A percentile compares a stretch with the other conserved stretches of the same genome.
Evolutionary conservation across 495 filamentous ascomycete species (phyloP).

Genomic region (Thozetella sp.): DNA sequence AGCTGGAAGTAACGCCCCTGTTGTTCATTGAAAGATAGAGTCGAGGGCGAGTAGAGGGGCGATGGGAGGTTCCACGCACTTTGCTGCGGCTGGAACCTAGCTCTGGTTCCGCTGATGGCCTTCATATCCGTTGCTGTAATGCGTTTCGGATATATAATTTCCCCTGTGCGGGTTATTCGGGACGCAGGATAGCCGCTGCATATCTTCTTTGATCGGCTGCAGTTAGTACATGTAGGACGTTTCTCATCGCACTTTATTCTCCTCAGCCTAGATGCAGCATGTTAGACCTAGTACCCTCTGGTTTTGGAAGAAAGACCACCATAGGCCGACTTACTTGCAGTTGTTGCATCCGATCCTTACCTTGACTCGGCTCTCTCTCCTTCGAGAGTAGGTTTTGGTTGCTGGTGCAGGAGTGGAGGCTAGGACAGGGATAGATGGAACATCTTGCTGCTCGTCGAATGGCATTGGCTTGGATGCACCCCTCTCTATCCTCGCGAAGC

Average conservation of each 20-base stretch:
- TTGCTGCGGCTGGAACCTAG: constrained; percentile 18
- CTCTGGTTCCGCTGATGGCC: constrained; percentile 23
- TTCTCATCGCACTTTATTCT: constrained; percentile 70
- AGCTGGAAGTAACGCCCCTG: constrained; percentile 63
- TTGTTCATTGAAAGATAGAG: constrained; percentile 32
- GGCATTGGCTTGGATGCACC: no score
- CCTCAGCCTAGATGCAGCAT: constrained; percentile 50
- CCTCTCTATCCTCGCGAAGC: no score
- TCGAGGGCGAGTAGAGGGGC: constrained; percentile 32
- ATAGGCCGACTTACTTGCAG: constrained; percentile 51
- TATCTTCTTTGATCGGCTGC: constrained; percentile 48
- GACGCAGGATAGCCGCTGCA: constrained; percentile 55
- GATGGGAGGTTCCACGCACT: constrained; percentile 11
- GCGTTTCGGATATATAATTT: constrained; percentile 47
- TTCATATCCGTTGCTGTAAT: constrained; percentile 10
- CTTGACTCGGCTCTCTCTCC: no score
- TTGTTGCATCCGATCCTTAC: constrained; percentile 57
- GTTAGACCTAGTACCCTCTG: neutral
- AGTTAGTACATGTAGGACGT: constrained; percentile 59
- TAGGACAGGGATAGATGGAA: no score
- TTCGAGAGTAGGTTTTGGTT: no score
- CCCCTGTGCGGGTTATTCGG: constrained; percentile 38
- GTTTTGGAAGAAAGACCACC: neutral
- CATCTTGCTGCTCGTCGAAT: no score
- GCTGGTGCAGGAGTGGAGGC: no score